phyloP scores from a whole-genome alignment of 805 yeast species.

The Nakazawaea holstii region DNA sequence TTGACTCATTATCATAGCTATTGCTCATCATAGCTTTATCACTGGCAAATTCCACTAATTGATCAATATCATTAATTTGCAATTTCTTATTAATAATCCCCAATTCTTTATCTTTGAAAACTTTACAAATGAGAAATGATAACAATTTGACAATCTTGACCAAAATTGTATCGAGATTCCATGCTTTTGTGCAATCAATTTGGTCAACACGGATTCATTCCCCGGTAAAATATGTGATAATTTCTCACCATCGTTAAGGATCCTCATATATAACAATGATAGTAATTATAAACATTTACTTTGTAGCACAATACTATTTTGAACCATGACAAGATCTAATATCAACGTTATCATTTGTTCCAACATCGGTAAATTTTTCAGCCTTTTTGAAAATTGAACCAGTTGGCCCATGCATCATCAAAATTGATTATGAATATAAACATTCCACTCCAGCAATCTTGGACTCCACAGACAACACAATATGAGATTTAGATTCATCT shows the following conservation, averaged over 20 bases:
- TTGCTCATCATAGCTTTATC: conserved; percentile 14
- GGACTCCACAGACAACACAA: conserved; percentile 29
- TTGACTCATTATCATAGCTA: conserved; percentile 11
- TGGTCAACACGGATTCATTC: conserved; percentile 38
- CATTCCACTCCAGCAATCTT: conserved; percentile 29
- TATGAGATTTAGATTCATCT: conserved; percentile 29
- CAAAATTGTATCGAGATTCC: conserved; percentile 27
- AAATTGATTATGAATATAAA: conserved; percentile 21
- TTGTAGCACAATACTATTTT: conserved; percentile 24
- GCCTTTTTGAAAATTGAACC: conserved; percentile 25
- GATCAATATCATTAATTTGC: conserved; percentile 14
- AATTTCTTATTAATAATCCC: conserved; percentile 18
- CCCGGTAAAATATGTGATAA: conserved; percentile 48
- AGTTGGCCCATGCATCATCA: conserved; percentile 23
- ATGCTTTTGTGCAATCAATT: conserved; percentile 25
- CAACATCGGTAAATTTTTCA: conserved; percentile 34
- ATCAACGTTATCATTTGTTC: conserved; percentile 43
- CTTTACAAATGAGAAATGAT: conserved; percentile 23
- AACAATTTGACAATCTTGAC: conserved; percentile 26
- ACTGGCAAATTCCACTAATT: conserved; percentile 12
- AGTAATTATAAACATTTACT: conserved; percentile 28
- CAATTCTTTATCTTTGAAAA: conserved; percentile 38
- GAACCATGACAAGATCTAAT: conserved; percentile 27
- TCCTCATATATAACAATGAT: conserved; percentile 24
- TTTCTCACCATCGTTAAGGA: conserved; percentile 41